A percentile compares a stretch with the other conserved stretches of the same genome.
Conservation (phyloP, 495 filamentous ascomycete genomes). For the Aspergillus olivimuriae region DNA sequence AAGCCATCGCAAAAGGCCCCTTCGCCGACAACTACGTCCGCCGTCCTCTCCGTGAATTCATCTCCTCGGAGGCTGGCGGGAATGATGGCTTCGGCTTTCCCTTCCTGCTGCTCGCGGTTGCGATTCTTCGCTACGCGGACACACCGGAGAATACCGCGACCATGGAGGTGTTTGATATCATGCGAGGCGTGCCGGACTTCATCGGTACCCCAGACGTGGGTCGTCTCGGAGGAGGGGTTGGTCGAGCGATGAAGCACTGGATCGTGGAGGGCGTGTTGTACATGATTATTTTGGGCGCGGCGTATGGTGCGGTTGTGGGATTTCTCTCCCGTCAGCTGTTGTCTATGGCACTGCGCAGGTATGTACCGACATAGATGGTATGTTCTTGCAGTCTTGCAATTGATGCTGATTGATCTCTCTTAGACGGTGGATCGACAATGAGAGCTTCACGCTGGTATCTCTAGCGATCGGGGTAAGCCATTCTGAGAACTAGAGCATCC, state of each 20-base stretch:
- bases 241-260: conserved; percentile 33
- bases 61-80: conserved; percentile 53
- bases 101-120: conserved; percentile 50
- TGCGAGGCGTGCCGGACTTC: conserved; percentile 17
- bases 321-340: conserved; percentile 25
- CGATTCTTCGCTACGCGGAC: conserved; percentile 48
- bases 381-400: background rate
- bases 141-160: conserved; percentile 18
- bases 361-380: background rate
- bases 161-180: conserved; percentile 19
- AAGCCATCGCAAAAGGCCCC: conserved; percentile 56
- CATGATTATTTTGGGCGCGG: conserved; percentile 34
- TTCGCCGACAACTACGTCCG: conserved; percentile 56
- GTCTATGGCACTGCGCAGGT: conserved; percentile 23
- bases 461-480: conserved; percentile 26
- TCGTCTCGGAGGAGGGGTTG: conserved; percentile 26
- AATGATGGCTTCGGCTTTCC: conserved; percentile 59
- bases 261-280: conserved; percentile 32
- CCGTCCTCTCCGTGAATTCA: conserved; percentile 53
- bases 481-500: background rate
- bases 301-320: conserved; percentile 29
- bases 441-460: conserved; percentile 26
- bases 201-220: conserved; percentile 27
- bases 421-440: conserved; percentile 33
- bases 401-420: background rate